Conservation (phyloP, 2,329 filamentous ascomycete species). For the Pseudogymnoascus sp. region DNA sequence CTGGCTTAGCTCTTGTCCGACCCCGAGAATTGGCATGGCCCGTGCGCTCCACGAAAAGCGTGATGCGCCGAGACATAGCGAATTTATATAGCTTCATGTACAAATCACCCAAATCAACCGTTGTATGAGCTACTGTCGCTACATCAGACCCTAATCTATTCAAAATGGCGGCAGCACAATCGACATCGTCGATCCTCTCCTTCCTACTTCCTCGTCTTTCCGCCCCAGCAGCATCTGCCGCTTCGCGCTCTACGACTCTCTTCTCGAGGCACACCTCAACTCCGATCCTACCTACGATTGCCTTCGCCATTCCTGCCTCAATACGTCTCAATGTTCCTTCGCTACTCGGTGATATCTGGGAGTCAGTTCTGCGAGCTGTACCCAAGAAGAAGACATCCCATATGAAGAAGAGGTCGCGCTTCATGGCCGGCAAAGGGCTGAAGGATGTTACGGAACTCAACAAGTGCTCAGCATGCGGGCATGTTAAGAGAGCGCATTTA, state of each 20-base stretch:
- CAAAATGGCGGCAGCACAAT: constrained; percentile 41
- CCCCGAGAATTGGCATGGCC: background rate
- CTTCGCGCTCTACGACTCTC: constrained; percentile 38
- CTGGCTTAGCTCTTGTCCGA: background rate
- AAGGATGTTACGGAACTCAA: constrained; percentile 85
- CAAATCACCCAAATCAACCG: background rate
- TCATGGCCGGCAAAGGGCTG: constrained; percentile 91
- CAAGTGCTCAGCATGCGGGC: constrained; percentile 82
- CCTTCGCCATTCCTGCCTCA: constrained; percentile 51
- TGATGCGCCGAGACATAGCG: constrained; percentile 5
- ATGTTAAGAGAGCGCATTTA: constrained; percentile 79
- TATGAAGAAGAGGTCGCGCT: constrained; percentile 85
- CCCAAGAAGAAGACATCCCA: constrained; percentile 99
- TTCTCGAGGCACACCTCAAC: constrained; percentile 40
- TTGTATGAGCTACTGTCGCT: background rate
- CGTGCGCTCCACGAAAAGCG: constrained; percentile 10
- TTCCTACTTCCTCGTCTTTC: constrained; percentile 51
- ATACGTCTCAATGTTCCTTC: constrained; percentile 57
- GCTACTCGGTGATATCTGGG: constrained; percentile 80
- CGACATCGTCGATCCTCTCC: constrained; percentile 35
- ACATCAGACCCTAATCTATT: background rate
- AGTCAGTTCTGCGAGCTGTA: constrained; percentile 82
- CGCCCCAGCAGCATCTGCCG: constrained; percentile 34
- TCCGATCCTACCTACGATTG: constrained; percentile 46
- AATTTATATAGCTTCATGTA: constrained; percentile 8